Evolutionary conservation across 441 rosid genomes (phyloP).

Genomic region (Adansonia madagascariensis): DNA sequence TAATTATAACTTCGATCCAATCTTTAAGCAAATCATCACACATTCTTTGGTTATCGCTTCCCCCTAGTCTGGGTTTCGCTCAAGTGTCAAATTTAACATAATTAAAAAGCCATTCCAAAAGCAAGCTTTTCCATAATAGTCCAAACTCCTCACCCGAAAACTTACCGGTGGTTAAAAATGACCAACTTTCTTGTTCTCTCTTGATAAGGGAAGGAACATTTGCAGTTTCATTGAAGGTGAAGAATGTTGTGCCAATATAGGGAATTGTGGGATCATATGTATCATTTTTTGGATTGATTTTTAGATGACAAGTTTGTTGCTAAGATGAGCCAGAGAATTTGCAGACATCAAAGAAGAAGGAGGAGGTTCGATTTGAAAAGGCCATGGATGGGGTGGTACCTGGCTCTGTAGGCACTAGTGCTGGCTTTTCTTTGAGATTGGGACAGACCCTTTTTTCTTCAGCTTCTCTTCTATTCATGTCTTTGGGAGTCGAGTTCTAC

Average conservation of each 20-base stretch:
- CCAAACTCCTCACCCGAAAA: slow-evolving; percentile 15
- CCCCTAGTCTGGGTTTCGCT: background rate
- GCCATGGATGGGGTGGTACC: slow-evolving; percentile 55
- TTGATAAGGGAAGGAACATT: slow-evolving; percentile 1
- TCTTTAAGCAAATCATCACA: too few species aligned
- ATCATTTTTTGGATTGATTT: slow-evolving; percentile 10
- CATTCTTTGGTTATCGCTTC: background rate
- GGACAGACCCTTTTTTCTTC: slow-evolving; percentile 71
- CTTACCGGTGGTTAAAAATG: background rate
- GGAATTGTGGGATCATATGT: background rate
- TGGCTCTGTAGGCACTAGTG: slow-evolving; percentile 75
- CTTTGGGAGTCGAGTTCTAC: slow-evolving; percentile 75
- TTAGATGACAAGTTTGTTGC: slow-evolving; percentile 28
- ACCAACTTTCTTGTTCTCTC: background rate
- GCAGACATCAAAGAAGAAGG: slow-evolving; percentile 18
- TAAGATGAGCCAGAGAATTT: slow-evolving; percentile 31
- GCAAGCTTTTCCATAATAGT: background rate
- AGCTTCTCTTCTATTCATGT: slow-evolving; percentile 83
- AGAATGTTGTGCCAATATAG: slow-evolving; percentile 7
- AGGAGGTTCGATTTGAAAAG: slow-evolving; percentile 34
- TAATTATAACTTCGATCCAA: too few species aligned
- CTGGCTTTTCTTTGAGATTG: slow-evolving; percentile 77
- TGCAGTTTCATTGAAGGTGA: background rate
- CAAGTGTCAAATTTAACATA: slow-evolving; percentile 29
- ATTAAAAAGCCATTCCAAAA: slow-evolving; percentile 11